phyloP scores from a whole-genome alignment of 306 rosid genomes.

The Sesbania bispinosa region DNA sequence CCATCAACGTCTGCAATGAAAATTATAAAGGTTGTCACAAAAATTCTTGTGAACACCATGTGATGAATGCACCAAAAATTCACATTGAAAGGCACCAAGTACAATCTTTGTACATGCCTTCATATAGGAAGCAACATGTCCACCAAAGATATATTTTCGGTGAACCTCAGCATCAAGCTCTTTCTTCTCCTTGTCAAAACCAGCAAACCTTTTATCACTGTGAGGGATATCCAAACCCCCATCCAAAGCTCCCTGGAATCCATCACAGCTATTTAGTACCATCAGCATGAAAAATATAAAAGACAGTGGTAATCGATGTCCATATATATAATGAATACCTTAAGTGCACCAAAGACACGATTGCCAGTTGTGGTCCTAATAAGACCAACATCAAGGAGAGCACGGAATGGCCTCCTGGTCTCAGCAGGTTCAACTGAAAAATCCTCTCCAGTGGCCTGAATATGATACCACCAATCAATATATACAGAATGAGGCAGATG shows the following conservation, averaged over 20 bases:
- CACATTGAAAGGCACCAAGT: background rate
- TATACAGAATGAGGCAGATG: background rate
- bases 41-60: background rate
- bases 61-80: background rate
- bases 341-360: slow-evolving; percentile 87
- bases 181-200: slow-evolving; percentile 58
- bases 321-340: slow-evolving; percentile 11
- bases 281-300: background rate
- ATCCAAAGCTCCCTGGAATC: slow-evolving; percentile 73
- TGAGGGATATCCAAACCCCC: slow-evolving; percentile 93
- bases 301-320: background rate
- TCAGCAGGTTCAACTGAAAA: slow-evolving; percentile 87
- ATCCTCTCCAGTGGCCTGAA: slow-evolving; percentile 83
- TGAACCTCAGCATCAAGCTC: slow-evolving; percentile 77
- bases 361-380: slow-evolving; percentile 78
- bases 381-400: slow-evolving; percentile 85
- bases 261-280: background rate
- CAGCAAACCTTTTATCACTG: slow-evolving; percentile 87
- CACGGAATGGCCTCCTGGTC: slow-evolving; percentile 85
- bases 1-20: slow-evolving; percentile 47
- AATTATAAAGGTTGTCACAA: background rate
- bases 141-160: slow-evolving; percentile 69
- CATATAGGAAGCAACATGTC: slow-evolving; percentile 71
- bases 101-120: slow-evolving; percentile 31
- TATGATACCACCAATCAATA: background rate